phyloP scores from a whole-genome alignment of 2,329 filamentous ascomycete species.

The Pseudogymnoascus verrucosus region DNA sequence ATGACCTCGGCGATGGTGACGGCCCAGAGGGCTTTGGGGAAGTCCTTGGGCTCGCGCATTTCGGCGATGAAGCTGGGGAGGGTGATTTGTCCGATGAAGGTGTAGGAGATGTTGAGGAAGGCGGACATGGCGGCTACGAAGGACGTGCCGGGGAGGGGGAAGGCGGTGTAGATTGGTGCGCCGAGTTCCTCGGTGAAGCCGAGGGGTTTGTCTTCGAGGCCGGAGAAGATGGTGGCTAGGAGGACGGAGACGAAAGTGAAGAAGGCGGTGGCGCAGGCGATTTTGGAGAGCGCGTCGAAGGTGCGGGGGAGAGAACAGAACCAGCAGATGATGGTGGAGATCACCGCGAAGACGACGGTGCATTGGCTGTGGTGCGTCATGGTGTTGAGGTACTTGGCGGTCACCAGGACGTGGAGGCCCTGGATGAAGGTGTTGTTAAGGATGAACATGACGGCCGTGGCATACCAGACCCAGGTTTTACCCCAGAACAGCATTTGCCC shows the following conservation, averaged over 20 bases:
- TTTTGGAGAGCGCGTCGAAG: constrained; percentile 69
- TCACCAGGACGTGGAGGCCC: constrained; percentile 75
- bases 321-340: constrained; percentile 69
- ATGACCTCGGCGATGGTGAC: constrained; percentile 85
- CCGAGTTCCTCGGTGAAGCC: constrained; percentile 53
- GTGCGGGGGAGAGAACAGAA: constrained; percentile 76
- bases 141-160: constrained; percentile 61
- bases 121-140: constrained; percentile 79
- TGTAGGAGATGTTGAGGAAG: constrained; percentile 93
- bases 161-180: constrained; percentile 57
- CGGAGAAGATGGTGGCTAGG: constrained; percentile 74
- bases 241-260: constrained; percentile 89
- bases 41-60: constrained; percentile 75
- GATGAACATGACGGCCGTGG: constrained; percentile 76
- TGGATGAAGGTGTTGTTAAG: constrained; percentile 88
- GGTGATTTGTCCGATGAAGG: constrained; percentile 92
- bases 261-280: constrained; percentile 70
- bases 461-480: constrained; percentile 63
- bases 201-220: constrained; percentile 64
- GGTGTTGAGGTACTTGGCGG: constrained; percentile 83
- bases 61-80: constrained; percentile 92
- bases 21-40: constrained; percentile 86
- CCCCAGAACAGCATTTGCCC: constrained; percentile 93
- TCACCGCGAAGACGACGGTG: constrained; percentile 70
- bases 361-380: constrained; percentile 67